Conservation (phyloP, 177 flowering plant genomes). For the Tripterygium wilfordii region DNA sequence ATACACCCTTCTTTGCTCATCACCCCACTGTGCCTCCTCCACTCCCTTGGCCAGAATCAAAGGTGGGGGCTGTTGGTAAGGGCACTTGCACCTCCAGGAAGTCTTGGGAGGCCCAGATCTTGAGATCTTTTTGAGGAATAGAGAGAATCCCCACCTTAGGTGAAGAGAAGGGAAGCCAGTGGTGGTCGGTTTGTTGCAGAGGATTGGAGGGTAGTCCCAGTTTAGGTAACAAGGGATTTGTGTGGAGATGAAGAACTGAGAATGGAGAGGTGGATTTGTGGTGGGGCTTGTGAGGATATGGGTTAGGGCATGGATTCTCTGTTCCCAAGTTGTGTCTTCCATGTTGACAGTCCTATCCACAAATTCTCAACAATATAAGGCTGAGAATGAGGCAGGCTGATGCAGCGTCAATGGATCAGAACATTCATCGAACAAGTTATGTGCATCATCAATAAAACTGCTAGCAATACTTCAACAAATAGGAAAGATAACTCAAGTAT, state of each 20-base stretch:
- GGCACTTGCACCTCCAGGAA: constrained; percentile 85
- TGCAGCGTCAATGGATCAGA: too few relatives aligned
- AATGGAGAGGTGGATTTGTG: constrained; percentile 64
- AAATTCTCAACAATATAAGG: too few relatives aligned
- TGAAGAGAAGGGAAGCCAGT: constrained; percentile 24
- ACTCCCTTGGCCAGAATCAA: constrained; percentile 66
- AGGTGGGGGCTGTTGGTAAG: constrained; percentile 82
- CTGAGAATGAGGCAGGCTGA: too few relatives aligned
- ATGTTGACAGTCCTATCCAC: too few relatives aligned
- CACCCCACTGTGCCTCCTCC: constrained; percentile 54
- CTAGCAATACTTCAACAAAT: too few relatives aligned
- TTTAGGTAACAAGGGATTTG: constrained; percentile 74
- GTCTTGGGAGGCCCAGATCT: constrained; percentile 48
- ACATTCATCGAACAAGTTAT: too few relatives aligned
- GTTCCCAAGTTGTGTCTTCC: constrained; percentile 69
- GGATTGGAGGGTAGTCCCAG: constrained; percentile 88
- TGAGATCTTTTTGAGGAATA: constrained; percentile 55
- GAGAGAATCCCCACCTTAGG: constrained; percentile 51
- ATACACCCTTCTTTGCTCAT: constrained; percentile 41
- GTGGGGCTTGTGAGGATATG: constrained; percentile 72
- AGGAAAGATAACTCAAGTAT: too few relatives aligned
- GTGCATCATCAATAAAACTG: too few relatives aligned
- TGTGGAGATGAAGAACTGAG: constrained; percentile 67
- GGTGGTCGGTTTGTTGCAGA: constrained; percentile 35
- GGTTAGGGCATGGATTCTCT: constrained; percentile 57